Conservation (phyloP, 163 green algal genomes). For the Coccomyxa subellipsoidea region DNA sequence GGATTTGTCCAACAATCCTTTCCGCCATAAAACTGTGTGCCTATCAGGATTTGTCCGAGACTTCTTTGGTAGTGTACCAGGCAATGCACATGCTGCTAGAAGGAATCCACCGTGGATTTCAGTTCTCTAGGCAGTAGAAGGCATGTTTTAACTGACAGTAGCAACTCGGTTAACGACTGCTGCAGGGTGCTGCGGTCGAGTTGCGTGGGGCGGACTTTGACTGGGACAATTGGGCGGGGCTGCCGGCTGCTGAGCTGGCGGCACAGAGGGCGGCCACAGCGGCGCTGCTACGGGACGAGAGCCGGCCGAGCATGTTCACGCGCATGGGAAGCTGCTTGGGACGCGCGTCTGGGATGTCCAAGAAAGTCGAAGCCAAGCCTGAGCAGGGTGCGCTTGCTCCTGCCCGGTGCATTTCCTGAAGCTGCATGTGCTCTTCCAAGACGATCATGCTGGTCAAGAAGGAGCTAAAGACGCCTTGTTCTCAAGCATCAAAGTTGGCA, state of each 20-base stretch:
- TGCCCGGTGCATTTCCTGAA: neutral
- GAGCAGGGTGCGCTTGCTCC: neutral
- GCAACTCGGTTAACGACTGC: neutral
- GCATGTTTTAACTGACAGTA: no score
- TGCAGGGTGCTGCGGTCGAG: conserved; percentile 22
- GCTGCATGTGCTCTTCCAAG: no score
- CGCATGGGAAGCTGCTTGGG: neutral
- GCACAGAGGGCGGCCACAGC: neutral
- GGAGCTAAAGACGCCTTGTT: no score
- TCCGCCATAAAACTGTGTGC: no score
- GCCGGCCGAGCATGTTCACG: neutral
- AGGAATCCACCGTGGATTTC: no score
- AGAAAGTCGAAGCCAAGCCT: neutral
- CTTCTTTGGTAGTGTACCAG: no score
- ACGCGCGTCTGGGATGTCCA: neutral
- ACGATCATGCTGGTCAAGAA: no score
- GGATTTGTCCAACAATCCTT: no score
- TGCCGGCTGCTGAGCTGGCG: neutral
- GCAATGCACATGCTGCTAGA: no score
- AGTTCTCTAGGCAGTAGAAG: no score
- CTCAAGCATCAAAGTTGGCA: no score
- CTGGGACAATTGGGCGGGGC: conserved; percentile 23
- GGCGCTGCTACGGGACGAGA: neutral
- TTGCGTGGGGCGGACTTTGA: conserved; percentile 51
- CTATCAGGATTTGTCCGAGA: no score